These are phyloP conservation scores for Cytospora schulzeri DNA, from an alignment of 2,329 filamentous ascomycete species.

Conservation along the genomic window DNA sequence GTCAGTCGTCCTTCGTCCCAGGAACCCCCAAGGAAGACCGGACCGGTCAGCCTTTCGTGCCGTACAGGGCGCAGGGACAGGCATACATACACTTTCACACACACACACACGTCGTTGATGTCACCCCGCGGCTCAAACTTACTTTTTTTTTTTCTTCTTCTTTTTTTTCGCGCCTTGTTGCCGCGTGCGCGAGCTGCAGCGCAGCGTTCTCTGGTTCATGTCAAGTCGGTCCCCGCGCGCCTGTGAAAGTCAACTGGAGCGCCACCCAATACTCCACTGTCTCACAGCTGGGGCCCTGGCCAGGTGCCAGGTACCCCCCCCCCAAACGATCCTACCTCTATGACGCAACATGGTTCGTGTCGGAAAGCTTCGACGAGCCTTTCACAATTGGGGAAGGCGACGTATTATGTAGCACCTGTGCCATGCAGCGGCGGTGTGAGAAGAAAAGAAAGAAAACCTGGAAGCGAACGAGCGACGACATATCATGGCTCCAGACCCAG, in stretches of 20 bases:
- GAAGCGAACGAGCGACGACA: background rate
- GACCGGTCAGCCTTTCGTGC: background rate
- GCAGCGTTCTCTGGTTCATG: background rate
- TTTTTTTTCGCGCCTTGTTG: background rate
- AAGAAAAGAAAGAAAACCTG: background rate
- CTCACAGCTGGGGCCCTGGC: background rate
- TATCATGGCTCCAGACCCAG: background rate
- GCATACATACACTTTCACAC: background rate
- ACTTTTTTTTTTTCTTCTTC: background rate
- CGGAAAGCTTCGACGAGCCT: background rate
- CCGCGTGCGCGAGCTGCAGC: constrained; percentile 1
- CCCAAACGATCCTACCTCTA: background rate
- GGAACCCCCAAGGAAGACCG: background rate
- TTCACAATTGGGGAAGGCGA: background rate
- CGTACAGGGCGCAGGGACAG: background rate
- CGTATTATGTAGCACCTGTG: background rate
- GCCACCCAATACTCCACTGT: background rate
- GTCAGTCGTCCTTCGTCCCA: background rate
- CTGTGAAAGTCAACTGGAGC: background rate
- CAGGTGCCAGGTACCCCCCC: background rate
- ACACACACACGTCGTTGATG: background rate
- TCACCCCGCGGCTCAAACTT: background rate
- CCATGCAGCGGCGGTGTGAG: background rate
- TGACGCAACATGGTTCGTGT: background rate
- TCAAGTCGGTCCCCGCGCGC: background rate